Evolutionary conservation across 106 monocot species (phyloP).

Genomic region (Apostasia ramifera): DNA sequence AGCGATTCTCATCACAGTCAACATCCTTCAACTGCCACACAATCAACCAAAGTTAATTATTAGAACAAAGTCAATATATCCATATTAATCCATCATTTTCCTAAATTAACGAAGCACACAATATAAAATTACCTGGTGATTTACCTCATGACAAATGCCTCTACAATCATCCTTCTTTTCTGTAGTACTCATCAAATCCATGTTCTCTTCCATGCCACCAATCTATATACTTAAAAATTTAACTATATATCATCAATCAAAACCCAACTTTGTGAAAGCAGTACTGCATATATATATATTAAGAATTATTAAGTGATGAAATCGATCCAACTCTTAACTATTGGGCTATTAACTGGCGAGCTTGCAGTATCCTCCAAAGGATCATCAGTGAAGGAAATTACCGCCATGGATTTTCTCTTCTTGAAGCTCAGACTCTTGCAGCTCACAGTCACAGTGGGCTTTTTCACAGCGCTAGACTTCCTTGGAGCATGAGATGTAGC

Average conservation of each 20-base stretch:
- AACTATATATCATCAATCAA: background rate
- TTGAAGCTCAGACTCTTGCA: constrained; percentile 22
- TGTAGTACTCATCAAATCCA: background rate
- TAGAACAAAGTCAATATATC: background rate
- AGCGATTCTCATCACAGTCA: background rate
- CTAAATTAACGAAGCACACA: background rate
- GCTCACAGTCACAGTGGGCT: background rate
- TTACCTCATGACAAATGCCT: constrained; percentile 5
- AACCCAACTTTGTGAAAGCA: too few species aligned
- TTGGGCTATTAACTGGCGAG: constrained; percentile 26
- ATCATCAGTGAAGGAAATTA: constrained; percentile 13
- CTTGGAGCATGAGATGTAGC: constrained; percentile 22
- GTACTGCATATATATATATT: too few species aligned
- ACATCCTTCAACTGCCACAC: constrained; percentile 10
- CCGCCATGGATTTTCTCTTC: constrained; percentile 12
- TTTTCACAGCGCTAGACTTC: background rate
- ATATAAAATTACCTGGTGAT: background rate
- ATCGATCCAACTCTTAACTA: background rate
- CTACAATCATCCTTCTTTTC: constrained; percentile 21
- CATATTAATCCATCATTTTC: background rate
- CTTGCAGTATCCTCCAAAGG: constrained; percentile 42
- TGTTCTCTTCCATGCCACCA: constrained; percentile 11
- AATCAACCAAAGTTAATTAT: background rate
- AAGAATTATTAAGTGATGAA: background rate
- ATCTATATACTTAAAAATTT: constrained; percentile 4